Percentiles rank a stretch among this genome's conserved stretches.
These are phyloP conservation scores for Cryptococcus sp. DNA, from an alignment of 1,284 basidiomycete species.

Conservation along the genomic window DNA sequence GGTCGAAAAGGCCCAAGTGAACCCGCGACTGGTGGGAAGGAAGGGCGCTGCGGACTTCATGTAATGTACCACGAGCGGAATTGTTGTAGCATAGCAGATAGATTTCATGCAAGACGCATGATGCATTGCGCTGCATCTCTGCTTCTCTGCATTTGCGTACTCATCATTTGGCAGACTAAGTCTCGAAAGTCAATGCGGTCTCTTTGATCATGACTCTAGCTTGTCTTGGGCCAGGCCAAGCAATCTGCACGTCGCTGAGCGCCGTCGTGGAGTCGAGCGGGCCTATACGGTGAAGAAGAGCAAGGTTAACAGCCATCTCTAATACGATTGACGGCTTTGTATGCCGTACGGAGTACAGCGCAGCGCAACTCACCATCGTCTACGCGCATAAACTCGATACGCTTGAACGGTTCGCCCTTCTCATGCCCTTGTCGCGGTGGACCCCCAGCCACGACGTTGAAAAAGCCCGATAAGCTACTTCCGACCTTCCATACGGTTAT, in stretches of 20 bases:
- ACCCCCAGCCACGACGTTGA: constrained; percentile 71
- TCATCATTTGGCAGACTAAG: constrained; percentile 39
- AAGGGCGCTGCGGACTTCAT: constrained; percentile 51
- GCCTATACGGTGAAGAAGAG: constrained; percentile 52
- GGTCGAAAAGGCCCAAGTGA: constrained; percentile 55
- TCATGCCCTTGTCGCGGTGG: constrained; percentile 84
- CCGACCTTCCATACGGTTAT: constrained; percentile 91
- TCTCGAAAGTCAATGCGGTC: constrained; percentile 78
- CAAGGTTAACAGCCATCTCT: neutral
- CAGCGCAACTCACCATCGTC: constrained; percentile 53
- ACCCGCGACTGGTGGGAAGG: constrained; percentile 16
- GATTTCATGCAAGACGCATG: constrained; percentile 28
- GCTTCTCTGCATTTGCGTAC: neutral
- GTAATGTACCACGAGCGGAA: constrained; percentile 22
- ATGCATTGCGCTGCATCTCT: constrained; percentile 10
- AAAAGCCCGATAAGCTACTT: constrained; percentile 79
- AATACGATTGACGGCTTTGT: neutral
- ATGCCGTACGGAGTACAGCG: neutral
- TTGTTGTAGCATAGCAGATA: neutral
- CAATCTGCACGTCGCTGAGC: constrained; percentile 72
- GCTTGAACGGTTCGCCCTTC: constrained; percentile 80
- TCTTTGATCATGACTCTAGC: constrained; percentile 79
- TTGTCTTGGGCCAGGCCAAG: constrained; percentile 79
- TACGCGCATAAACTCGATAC: constrained; percentile 65
- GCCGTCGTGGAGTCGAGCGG: constrained; percentile 70